A percentile compares a stretch with the other conserved stretches of the same genome.
These are phyloP conservation scores for Clohesyomyces aquaticus DNA, from an alignment of 495 filamentous ascomycete species.

Conservation along the genomic window DNA sequence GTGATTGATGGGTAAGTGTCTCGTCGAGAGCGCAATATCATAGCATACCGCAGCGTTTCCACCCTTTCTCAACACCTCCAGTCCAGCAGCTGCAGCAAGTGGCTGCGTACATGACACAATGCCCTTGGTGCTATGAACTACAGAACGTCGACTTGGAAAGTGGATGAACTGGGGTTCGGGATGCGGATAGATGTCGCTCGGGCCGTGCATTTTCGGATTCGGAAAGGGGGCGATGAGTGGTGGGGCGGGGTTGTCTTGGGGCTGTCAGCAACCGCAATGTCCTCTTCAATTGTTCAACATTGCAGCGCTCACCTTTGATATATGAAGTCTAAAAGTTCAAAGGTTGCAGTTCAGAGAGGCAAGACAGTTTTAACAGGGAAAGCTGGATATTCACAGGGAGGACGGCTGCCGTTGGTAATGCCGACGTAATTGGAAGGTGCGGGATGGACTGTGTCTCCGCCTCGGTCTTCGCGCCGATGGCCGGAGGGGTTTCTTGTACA, in stretches of 20 bases:
- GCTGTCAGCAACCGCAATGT: background rate
- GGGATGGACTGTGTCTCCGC: background rate
- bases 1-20: too few species aligned
- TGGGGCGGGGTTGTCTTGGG: background rate
- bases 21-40: too few species aligned
- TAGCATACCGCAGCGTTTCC: slow-evolving; percentile 79
- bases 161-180: slow-evolving; percentile 63
- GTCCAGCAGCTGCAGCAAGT: slow-evolving; percentile 83
- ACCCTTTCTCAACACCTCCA: slow-evolving; percentile 78
- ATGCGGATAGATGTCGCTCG: slow-evolving; percentile 63
- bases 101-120: slow-evolving; percentile 93
- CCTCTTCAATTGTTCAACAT: too few species aligned
- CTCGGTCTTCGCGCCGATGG: background rate
- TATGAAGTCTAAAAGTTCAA: background rate
- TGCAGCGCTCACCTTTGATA: too few species aligned
- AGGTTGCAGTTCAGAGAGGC: background rate
- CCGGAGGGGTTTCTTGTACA: too few species aligned
- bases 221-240: too few species aligned
- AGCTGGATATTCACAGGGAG: slow-evolving; percentile 26
- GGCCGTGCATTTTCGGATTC: slow-evolving; percentile 15
- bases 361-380: background rate
- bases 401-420: slow-evolving; percentile 12
- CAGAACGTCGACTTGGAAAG: slow-evolving; percentile 84
- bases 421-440: slow-evolving; percentile 1
- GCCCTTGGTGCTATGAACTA: slow-evolving; percentile 89